Evolutionary conservation across 2,329 filamentous ascomycete genomes (phyloP).

Genomic region (Stylonectria norvegica): DNA sequence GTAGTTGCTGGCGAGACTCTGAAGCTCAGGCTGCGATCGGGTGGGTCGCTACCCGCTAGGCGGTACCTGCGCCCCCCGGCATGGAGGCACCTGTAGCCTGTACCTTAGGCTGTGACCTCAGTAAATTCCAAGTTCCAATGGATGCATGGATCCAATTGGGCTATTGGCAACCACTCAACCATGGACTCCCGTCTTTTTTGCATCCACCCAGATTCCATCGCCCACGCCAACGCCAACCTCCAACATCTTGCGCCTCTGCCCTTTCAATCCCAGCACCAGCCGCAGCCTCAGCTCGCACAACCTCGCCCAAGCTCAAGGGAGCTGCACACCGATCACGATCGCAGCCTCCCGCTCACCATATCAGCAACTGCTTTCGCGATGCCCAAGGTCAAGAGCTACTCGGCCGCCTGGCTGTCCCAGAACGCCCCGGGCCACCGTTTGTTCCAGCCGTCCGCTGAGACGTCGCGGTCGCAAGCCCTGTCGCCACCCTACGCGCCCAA

Average conservation of each 20-base stretch:
- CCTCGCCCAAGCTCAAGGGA: constrained; percentile 14
- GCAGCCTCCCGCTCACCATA: constrained; percentile 4
- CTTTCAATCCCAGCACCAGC: neutral
- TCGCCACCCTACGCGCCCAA: constrained; percentile 40
- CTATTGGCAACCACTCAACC: no score
- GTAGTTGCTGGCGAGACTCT: no score
- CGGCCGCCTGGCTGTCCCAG: constrained; percentile 80
- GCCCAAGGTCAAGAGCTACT: constrained; percentile 83
- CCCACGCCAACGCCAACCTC: constrained; percentile 12
- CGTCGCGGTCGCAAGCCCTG: constrained; percentile 37
- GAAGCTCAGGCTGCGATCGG: no score
- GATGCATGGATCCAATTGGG: no score
- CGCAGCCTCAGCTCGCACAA: constrained; percentile 6
- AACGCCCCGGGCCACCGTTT: constrained; percentile 74
- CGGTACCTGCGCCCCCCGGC: no score
- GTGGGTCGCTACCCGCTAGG: no score
- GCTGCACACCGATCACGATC: constrained; percentile 2
- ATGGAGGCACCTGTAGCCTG: no score
- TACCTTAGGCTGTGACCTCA: no score
- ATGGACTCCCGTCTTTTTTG: neutral
- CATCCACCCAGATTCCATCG: no score
- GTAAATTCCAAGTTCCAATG: no score
- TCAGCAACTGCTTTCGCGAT: constrained; percentile 46
- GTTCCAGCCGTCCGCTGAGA: constrained; percentile 55
- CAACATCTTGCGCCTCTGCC: constrained; percentile 5